Conservation (phyloP, 1,284 basidiomycete species). For the Hymenochaete sp. region DNA sequence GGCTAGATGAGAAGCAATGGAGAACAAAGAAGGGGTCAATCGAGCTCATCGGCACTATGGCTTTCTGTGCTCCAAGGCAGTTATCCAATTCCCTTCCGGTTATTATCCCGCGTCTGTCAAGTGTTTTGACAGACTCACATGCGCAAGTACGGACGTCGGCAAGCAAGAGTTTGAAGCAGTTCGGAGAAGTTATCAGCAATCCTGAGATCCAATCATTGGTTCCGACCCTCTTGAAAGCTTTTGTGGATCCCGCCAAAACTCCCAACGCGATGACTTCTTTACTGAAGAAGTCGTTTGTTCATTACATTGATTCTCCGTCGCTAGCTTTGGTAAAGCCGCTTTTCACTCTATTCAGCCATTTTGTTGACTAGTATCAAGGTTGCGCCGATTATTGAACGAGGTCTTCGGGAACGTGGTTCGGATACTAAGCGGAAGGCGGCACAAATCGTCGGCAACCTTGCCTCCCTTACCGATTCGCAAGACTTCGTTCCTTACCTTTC, state of each 20-base stretch:
- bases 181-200: slow-evolving; percentile 93
- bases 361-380: slow-evolving; percentile 41
- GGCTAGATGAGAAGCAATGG: slow-evolving; percentile 98
- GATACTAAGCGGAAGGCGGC: slow-evolving; percentile 94
- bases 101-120: slow-evolving; percentile 91
- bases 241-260: slow-evolving; percentile 94
- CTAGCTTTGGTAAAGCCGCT: slow-evolving; percentile 71
- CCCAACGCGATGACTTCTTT: slow-evolving; percentile 75
- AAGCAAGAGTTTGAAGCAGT: slow-evolving; percentile 94
- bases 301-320: slow-evolving; percentile 97
- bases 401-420: slow-evolving; percentile 85
- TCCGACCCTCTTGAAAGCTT: slow-evolving; percentile 87
- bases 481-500: slow-evolving; percentile 96
- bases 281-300: slow-evolving; percentile 93
- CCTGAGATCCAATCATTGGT: slow-evolving; percentile 93
- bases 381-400: slow-evolving; percentile 92
- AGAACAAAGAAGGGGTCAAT: slow-evolving; percentile 97
- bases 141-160: slow-evolving; percentile 92
- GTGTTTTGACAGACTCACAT: slow-evolving; percentile 95
- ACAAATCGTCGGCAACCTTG: slow-evolving; percentile 95
- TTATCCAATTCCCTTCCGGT: slow-evolving; percentile 93
- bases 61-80: slow-evolving; percentile 94
- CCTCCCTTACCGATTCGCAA: slow-evolving; percentile 89
- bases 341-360: slow-evolving; percentile 1
- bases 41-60: slow-evolving; percentile 98